Evolutionary conservation across 331 rosid genomes (phyloP).

Genomic region (Rhamnella rubrinervis): DNA sequence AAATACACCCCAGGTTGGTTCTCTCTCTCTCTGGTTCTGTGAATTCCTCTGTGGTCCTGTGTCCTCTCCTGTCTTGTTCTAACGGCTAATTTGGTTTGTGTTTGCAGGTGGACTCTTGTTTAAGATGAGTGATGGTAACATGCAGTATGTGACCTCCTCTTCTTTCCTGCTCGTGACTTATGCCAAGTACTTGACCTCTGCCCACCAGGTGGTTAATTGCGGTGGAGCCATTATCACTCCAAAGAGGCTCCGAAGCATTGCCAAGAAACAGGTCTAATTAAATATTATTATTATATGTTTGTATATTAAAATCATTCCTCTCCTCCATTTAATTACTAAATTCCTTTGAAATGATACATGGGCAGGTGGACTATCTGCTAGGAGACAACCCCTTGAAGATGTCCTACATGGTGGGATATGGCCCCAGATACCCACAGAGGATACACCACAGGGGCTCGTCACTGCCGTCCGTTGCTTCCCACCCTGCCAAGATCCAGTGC

Average conservation of each 20-base stretch:
- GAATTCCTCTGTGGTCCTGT: constrained; percentile 32
- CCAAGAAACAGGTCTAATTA: constrained; percentile 66
- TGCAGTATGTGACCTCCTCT: constrained; percentile 94
- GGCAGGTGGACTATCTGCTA: constrained; percentile 80
- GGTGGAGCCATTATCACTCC: constrained; percentile 68
- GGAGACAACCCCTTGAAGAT: constrained; percentile 88
- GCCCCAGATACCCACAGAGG: constrained; percentile 72
- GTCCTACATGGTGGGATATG: constrained; percentile 98
- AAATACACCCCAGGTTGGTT: constrained; percentile 73
- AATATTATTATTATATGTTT: neutral
- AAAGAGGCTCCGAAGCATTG: constrained; percentile 56
- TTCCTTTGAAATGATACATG: neutral
- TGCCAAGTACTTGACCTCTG: constrained; percentile 76
- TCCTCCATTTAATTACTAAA: neutral
- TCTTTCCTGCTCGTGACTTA: constrained; percentile 76
- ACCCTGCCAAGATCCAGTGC: constrained; percentile 90
- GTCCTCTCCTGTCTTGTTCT: neutral
- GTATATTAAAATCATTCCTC: neutral
- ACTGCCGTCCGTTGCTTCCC: constrained; percentile 55
- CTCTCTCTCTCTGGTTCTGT: constrained; percentile 19
- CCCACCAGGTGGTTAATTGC: constrained; percentile 61
- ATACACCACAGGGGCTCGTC: constrained; percentile 95
- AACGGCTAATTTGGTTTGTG: constrained; percentile 42
- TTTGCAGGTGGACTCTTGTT: constrained; percentile 77
- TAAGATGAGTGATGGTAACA: constrained; percentile 82